Base-by-base conservation (phyloP, 129 eudicot species). In the Ambrosia artemisiifolia region DNA sequence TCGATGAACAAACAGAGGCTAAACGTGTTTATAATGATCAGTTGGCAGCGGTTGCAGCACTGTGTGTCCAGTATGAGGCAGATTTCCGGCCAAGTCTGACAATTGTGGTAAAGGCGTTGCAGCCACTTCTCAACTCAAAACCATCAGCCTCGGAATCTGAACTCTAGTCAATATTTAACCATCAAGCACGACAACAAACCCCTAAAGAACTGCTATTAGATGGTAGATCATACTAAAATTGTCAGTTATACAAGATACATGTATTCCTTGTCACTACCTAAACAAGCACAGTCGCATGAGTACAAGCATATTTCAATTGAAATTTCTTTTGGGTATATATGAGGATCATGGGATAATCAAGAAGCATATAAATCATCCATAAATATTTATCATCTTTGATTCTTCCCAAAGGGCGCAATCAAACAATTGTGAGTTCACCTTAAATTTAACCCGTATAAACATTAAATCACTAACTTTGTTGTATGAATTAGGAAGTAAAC, bases 11-110 rank as follows among this genome's bases (percentile, higher is more conserved):
- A 47, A 47, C 6, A 67, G 30, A 30, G 47, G n/a, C 57, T 57
- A 24, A 71, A 20, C 42, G 67, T 24, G 40, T 42, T 40, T 40
- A 42, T 71, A 30, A 35, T 20, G 9, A 60, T 30, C 92, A 93
- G 96, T 75, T 89, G 92, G 98, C 88, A 75, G 98, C 96, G 36
- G 95, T 89, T 62, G 96, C 96, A 50, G 96, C 95, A 59, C 83
- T 93, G 2, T 93, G 96, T 57, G 92, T 92, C 54, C 98, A 92
- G 51, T 89, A 92, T 19, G 98, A 93, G 65, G 96, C 98, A 19
- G 98, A 89, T 43, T 87, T 89, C 74, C 71, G 96, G 64, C 98
- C 98, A 35, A 93, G 85, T 78, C 87, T 93, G 98, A 85, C 96
- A 0, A 93, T 89, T 62, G 96, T 93, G 4, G 96, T 87, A 3